Conservation (phyloP, 345 rosid species). For the Syzygium aqueum region DNA sequence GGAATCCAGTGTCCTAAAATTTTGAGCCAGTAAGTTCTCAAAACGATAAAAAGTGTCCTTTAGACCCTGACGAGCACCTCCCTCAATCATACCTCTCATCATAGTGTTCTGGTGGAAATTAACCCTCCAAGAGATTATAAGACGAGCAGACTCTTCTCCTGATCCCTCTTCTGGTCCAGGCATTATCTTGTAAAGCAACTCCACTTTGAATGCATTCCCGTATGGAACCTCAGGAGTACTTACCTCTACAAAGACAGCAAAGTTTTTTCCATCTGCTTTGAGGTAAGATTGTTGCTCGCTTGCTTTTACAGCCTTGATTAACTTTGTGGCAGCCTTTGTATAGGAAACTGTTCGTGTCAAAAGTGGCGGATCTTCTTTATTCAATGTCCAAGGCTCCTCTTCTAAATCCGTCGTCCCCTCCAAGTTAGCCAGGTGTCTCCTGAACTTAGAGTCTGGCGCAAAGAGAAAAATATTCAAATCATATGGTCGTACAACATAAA, state of each 20-base stretch:
- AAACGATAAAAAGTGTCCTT: conserved; percentile 70
- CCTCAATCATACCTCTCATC: conserved; percentile 86
- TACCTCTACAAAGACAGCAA: conserved; percentile 41
- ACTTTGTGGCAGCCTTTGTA: conserved; percentile 60
- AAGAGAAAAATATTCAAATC: conserved; percentile 65
- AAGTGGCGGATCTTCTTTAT: conserved; percentile 26
- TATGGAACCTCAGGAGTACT: conserved; percentile 83
- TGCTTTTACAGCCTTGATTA: conserved; percentile 74
- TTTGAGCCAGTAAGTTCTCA: conserved; percentile 40
- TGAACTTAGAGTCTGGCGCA: conserved; percentile 57
- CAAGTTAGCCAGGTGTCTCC: conserved; percentile 55
- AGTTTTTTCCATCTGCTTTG: conserved; percentile 47
- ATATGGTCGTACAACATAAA: conserved; percentile 22
- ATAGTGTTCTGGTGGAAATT: conserved; percentile 54
- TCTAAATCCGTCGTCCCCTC: conserved; percentile 55
- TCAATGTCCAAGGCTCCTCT: conserved; percentile 69
- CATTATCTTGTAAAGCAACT: conserved; percentile 71
- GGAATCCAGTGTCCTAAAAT: conserved; percentile 30
- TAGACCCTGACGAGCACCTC: conserved; percentile 75
- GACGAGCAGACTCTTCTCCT: conserved; percentile 50
- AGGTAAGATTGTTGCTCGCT: conserved; percentile 67
- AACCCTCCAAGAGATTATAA: conserved; percentile 69
- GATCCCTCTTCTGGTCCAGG: conserved; percentile 38
- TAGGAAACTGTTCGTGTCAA: conserved; percentile 46
- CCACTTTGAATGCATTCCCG: conserved; percentile 55